These are phyloP conservation scores for Zygosaccharomyces rouxii DNA, from an alignment of 805 yeast species.

Conservation along the genomic window DNA sequence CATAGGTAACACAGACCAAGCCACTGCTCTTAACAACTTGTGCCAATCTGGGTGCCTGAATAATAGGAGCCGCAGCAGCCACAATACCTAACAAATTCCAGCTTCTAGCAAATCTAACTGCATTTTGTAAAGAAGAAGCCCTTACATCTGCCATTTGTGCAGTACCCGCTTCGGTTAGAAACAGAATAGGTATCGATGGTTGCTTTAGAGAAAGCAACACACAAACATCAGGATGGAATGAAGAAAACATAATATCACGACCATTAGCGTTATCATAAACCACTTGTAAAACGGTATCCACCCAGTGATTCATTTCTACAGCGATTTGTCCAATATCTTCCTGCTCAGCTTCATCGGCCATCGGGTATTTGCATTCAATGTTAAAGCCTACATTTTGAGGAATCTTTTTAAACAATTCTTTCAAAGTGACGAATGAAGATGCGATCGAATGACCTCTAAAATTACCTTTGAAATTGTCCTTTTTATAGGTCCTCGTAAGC, in stretches of 20 bases:
- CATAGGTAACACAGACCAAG: conserved; percentile 89
- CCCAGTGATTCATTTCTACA: conserved; percentile 79
- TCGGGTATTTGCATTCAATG: conserved; percentile 91
- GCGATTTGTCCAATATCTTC: conserved; percentile 86
- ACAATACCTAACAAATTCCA: conserved; percentile 94
- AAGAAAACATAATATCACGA: conserved; percentile 83
- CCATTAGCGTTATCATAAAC: conserved; percentile 77
- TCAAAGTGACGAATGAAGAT: conserved; percentile 83
- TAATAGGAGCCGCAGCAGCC: conserved; percentile 78
- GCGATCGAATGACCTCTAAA: conserved; percentile 85
- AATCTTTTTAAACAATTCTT: conserved; percentile 73
- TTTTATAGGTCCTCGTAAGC: conserved; percentile 83
- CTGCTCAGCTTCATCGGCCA: conserved; percentile 85
- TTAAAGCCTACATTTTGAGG: conserved; percentile 88
- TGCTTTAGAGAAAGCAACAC: conserved; percentile 81
- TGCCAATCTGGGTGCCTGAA: conserved; percentile 85
- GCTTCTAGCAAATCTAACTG: conserved; percentile 80
- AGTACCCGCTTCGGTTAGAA: conserved; percentile 86
- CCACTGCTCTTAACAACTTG: conserved; percentile 89
- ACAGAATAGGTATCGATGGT: conserved; percentile 87
- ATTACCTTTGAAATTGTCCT: conserved; percentile 87
- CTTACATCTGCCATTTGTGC: conserved; percentile 82
- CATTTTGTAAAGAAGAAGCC: conserved; percentile 83
- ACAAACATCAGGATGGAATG: conserved; percentile 94
- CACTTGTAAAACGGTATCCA: conserved; percentile 75